A percentile compares a stretch with the other conserved stretches of the same genome.
These are phyloP conservation scores for Madurella fahalii DNA, from an alignment of 2,329 filamentous ascomycete species.

Conservation along the genomic window DNA sequence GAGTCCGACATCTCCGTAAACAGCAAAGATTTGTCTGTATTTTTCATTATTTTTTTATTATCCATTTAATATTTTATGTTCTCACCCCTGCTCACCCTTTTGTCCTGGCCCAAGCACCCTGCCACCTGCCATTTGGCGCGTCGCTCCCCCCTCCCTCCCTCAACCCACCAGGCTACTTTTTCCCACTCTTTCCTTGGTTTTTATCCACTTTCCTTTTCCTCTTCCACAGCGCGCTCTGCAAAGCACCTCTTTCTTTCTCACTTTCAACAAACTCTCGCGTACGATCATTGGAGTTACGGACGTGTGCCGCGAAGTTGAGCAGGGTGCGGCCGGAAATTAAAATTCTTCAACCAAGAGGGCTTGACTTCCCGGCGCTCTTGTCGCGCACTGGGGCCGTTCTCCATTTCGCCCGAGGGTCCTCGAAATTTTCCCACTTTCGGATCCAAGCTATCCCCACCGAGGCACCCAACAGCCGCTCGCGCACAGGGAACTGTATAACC, in stretches of 20 bases:
- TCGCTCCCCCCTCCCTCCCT: constrained; percentile 18
- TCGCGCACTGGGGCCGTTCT: neutral
- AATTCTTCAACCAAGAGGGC: constrained; percentile 1
- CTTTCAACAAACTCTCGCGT: constrained; percentile 4
- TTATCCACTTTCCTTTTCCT: constrained; percentile 27
- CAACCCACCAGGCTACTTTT: constrained; percentile 18
- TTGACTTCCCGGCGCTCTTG: constrained; percentile 10
- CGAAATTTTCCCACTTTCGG: constrained; percentile 21
- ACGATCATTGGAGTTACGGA: neutral
- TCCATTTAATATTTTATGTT: constrained; percentile 10
- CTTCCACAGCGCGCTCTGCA: constrained; percentile 11
- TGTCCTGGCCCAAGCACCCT: constrained; percentile 16
- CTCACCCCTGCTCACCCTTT: constrained; percentile 4
- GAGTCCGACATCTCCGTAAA: neutral
- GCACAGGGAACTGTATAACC: constrained; percentile 17
- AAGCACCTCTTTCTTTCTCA: constrained; percentile 18
- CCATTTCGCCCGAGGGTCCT: constrained; percentile 7
- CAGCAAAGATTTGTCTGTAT: neutral
- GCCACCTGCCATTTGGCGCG: constrained; percentile 20
- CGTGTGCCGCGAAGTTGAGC: neutral
- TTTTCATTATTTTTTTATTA: constrained; percentile 9
- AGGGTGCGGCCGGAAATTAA: constrained; percentile 5
- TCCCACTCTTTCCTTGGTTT: constrained; percentile 23
- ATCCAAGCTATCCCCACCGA: constrained; percentile 20
- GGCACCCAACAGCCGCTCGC: constrained; percentile 25